A percentile compares a stretch with the other conserved stretches of the same genome.
phyloP scores from a whole-genome alignment of 257 asterid species.

The Solanum infundibuliforme region DNA sequence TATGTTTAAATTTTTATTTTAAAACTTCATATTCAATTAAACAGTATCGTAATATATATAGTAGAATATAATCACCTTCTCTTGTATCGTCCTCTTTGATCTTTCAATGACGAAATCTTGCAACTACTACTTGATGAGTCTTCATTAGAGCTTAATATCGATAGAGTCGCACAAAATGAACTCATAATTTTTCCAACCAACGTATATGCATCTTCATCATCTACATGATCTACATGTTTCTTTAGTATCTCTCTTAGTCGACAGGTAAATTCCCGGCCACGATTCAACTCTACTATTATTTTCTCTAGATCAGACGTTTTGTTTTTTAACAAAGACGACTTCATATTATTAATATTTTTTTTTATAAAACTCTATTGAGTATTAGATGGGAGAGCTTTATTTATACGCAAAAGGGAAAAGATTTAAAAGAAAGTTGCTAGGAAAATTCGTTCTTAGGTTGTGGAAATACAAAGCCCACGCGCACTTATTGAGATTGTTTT shows the following conservation, averaged over 20 bases:
- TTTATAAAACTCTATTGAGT: background rate
- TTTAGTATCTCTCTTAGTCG: conserved; percentile 27
- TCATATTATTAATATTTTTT: background rate
- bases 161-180: conserved; percentile 25
- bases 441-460: background rate
- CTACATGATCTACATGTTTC: background rate
- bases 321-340: background rate
- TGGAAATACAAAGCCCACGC: background rate
- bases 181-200: conserved; percentile 18
- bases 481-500: background rate
- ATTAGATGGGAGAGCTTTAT: background rate
- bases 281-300: conserved; percentile 26
- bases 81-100: conserved; percentile 53
- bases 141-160: conserved; percentile 21
- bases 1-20: background rate
- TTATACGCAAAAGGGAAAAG: background rate
- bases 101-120: conserved; percentile 30
- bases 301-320: background rate
- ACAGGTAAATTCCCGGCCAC: conserved; percentile 27
- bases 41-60: too few species aligned
- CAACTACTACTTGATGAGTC: conserved; percentile 29
- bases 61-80: conserved; percentile 22
- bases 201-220: background rate
- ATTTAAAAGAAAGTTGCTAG: background rate
- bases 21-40: background rate